Evolutionary conservation across 208 protist genomes (phyloP).

Genomic region (Lotmaria passim): DNA sequence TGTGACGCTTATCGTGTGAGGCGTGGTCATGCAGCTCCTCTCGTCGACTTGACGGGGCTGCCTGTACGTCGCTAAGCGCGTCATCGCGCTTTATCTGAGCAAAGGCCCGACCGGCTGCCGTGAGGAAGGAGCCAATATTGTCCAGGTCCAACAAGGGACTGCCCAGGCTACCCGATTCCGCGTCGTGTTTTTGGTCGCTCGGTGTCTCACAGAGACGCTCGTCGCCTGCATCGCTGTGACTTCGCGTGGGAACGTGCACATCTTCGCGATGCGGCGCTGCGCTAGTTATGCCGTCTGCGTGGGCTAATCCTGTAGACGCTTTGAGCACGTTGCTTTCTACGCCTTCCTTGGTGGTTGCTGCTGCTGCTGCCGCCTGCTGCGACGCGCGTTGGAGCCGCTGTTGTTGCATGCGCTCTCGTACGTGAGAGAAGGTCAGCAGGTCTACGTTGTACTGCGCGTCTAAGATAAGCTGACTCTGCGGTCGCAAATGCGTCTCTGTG

Average conservation of each 20-base stretch:
- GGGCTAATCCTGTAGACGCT: no score
- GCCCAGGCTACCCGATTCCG: background rate
- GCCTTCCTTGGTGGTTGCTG: background rate
- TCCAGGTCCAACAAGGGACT: constrained; percentile 3
- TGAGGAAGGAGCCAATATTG: constrained; percentile 25
- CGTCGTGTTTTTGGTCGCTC: background rate
- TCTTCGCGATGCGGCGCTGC: no score
- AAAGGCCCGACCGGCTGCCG: constrained; percentile 22
- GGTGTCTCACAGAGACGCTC: background rate
- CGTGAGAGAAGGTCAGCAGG: constrained; percentile 30
- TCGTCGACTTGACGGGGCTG: background rate
- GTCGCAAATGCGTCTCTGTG: constrained; percentile 10
- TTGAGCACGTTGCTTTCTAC: no score
- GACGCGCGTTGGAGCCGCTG: background rate
- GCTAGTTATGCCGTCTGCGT: no score
- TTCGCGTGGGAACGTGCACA: no score
- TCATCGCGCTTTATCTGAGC: constrained; percentile 24
- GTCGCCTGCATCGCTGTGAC: no score
- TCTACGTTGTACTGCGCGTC: constrained; percentile 51
- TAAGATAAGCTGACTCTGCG: constrained; percentile 31
- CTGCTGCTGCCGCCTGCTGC: constrained; percentile 9
- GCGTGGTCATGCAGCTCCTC: background rate
- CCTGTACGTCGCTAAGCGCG: background rate
- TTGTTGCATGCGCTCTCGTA: constrained; percentile 29
- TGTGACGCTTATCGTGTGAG: background rate